Evolutionary conservation across 768 basidiomycete genomes (phyloP), one percentile per base, ranked within the genome.

Genomic region (Gyrodon lividus): DNA sequence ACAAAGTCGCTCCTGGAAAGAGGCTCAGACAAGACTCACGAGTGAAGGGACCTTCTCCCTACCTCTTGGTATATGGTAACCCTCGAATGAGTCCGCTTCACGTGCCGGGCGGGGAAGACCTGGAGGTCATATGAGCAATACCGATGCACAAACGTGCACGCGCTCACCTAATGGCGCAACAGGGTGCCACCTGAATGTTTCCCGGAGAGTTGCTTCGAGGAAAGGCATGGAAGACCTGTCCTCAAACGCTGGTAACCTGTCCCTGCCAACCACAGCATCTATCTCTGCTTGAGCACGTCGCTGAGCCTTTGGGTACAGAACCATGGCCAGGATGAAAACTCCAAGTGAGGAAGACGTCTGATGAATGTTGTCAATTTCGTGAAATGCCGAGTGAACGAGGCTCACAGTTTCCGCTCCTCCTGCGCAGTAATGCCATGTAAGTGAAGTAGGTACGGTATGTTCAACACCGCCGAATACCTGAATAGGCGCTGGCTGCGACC

Each of bases 1-100:
- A 52, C 6, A 71, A 46, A 6, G 56, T 61, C n/a, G 67, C 52
- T 13, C 67, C 70, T 68, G 37, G 4, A 12, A 17, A 10, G 16
- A 40, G 23, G 28, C 17, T 50, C 24, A 50, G 35, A 31, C 10
- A 24, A 4, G 34, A 30, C 0, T 19, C 34, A 14, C 6, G 4
- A 26, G 1, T 20, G 12, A 23, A 20, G 9, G 2, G 7, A 17
- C 23, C 12, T 20, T 6, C 17, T 34, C 6, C 39, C 13, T 40
- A 41, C 48, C 48, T 42, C 43, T 50, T 3, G 48, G 48, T 24
- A 50, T 50, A 19, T 7, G 20, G 20, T 50, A 50, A 14, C 39
- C 39, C 17, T 50, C 37, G 17, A 26, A 50, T 13, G 28, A 16
- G 41, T 43, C 48, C n/a, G 20, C 30, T 17, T 50, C 39, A 37